phyloP scores from a whole-genome alignment of 2,329 filamentous ascomycete genomes.

The Microthyrium microscopicum region DNA sequence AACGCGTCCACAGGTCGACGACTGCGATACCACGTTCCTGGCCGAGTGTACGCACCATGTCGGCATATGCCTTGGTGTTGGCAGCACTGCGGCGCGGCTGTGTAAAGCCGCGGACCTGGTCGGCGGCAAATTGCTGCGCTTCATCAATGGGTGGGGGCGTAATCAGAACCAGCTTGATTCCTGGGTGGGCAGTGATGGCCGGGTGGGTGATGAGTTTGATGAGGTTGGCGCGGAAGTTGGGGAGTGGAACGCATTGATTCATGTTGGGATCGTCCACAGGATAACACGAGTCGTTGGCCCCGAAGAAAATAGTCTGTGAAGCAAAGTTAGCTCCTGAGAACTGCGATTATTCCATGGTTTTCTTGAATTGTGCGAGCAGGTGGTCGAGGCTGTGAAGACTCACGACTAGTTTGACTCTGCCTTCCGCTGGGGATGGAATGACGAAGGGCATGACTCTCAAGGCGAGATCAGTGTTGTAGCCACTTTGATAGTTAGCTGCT shows the following conservation, averaged over 20 bases:
- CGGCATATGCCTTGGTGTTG: conserved; percentile 45
- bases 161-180: conserved; percentile 53
- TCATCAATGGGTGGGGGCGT: conserved; percentile 74
- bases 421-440: conserved; percentile 45
- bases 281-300: conserved; percentile 76
- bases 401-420: conserved; percentile 43
- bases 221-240: conserved; percentile 58
- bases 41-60: conserved; percentile 48
- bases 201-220: conserved; percentile 56
- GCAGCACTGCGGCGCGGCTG: conserved; percentile 39
- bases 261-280: conserved; percentile 41
- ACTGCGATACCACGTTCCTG: conserved; percentile 40
- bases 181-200: conserved; percentile 48
- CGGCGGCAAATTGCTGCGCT: conserved; percentile 9
- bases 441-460: conserved; percentile 52
- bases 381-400: too few relatives aligned
- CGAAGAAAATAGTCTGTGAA: conserved; percentile 54
- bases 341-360: not conserved
- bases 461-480: conserved; percentile 68
- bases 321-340: not conserved
- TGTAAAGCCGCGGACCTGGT: conserved; percentile 22
- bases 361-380: too few relatives aligned
- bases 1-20: conserved; percentile 62
- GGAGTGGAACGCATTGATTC: conserved; percentile 62
- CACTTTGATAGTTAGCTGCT: conserved; percentile 22